Evolutionary conservation across 1,284 basidiomycete genomes (phyloP).

Genomic region (Moniliophthora roreri): DNA sequence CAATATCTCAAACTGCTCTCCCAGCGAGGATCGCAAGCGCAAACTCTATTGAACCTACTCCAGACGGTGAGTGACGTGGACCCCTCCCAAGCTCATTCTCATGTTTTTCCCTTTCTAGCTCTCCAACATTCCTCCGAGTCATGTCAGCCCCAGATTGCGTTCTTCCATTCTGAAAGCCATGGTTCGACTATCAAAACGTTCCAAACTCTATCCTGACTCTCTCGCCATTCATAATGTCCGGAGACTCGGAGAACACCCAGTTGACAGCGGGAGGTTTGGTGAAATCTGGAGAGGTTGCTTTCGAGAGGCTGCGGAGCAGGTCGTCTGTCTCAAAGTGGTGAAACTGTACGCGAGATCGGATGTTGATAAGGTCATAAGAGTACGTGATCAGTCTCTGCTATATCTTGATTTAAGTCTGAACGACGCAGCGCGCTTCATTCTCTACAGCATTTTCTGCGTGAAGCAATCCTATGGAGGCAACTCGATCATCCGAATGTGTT

Average conservation of each 20-base stretch:
- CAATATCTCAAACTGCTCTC: background rate
- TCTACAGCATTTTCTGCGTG: background rate
- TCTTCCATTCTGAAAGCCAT: background rate
- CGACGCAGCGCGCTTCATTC: background rate
- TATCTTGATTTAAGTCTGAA: background rate
- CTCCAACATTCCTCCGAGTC: background rate
- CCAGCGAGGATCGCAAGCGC: background rate
- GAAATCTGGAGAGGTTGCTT: background rate
- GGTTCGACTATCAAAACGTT: background rate
- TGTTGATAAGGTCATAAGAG: background rate
- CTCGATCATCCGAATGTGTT: conserved; percentile 1
- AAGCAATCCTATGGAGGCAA: conserved; percentile 1
- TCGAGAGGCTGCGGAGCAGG: background rate
- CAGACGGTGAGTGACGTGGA: background rate
- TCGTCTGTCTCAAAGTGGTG: background rate
- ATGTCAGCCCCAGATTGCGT: background rate
- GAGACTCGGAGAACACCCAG: background rate
- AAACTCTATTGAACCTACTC: background rate
- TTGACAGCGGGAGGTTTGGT: background rate
- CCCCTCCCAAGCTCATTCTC: background rate
- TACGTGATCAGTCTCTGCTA: too few species aligned
- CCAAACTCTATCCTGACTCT: background rate
- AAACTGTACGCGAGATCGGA: background rate
- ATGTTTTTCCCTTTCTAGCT: background rate
- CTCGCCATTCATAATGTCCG: background rate